Conservation (phyloP, 1,139 yeast genomes). For the Yamadazyma membranifaciens region DNA sequence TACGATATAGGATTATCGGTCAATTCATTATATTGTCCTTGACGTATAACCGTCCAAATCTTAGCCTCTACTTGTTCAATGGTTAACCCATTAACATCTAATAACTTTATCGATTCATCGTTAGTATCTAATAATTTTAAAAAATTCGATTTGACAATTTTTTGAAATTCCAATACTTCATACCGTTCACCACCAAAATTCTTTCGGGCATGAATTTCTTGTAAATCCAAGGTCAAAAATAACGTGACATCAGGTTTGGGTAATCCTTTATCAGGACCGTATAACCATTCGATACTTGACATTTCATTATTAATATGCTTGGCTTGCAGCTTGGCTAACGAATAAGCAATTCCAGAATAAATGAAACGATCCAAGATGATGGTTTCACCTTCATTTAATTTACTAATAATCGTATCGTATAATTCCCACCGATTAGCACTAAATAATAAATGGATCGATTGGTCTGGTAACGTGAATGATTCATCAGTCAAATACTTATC, state of each 20-base stretch:
- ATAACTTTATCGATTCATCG: slow-evolving; percentile 35
- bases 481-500: slow-evolving; percentile 65
- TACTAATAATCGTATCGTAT: slow-evolving; percentile 42
- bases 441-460: slow-evolving; percentile 82
- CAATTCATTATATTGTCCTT: slow-evolving; percentile 12
- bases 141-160: slow-evolving; percentile 62
- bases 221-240: slow-evolving; percentile 63
- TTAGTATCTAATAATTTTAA: slow-evolving; percentile 37
- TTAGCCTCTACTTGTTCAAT: slow-evolving; percentile 53
- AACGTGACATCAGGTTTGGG: slow-evolving; percentile 84
- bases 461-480: slow-evolving; percentile 54
- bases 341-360: slow-evolving; percentile 91
- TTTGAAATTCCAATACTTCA: slow-evolving; percentile 73
- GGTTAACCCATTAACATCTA: slow-evolving; percentile 61
- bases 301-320: slow-evolving; percentile 30
- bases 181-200: slow-evolving; percentile 95
- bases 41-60: slow-evolving; percentile 27
- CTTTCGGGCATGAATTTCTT: slow-evolving; percentile 52
- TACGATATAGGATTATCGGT: slow-evolving; percentile 5
- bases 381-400: slow-evolving; percentile 51
- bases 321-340: slow-evolving; percentile 63
- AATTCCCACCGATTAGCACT: slow-evolving; percentile 96
- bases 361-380: slow-evolving; percentile 84
- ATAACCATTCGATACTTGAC: slow-evolving; percentile 71
- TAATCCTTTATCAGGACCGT: slow-evolving; percentile 76